These are phyloP conservation scores for Periconia digitata DNA, from an alignment of 2,329 filamentous ascomycete species.

Conservation along the genomic window DNA sequence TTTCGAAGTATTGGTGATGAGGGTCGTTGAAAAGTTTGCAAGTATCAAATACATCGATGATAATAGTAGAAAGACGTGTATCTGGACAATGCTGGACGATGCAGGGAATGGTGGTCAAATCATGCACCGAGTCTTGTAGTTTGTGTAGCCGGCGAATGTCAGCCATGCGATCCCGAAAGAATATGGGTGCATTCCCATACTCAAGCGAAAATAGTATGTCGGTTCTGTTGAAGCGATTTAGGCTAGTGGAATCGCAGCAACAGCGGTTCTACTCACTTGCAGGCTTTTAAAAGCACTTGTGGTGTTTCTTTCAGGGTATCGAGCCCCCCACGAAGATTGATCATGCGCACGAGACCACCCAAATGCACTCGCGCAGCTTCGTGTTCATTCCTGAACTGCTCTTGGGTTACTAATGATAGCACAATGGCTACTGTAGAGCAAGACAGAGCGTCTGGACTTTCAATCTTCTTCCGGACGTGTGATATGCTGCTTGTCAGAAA, in stretches of 20 bases:
- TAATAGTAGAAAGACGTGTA: neutral
- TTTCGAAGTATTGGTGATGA: neutral
- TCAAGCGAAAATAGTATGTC: slow-evolving; percentile 3
- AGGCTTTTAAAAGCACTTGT: slow-evolving; percentile 1
- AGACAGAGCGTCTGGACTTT: slow-evolving; percentile 5
- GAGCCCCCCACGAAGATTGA: slow-evolving; percentile 3
- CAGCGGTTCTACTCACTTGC: slow-evolving; percentile 2
- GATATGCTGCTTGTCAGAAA: slow-evolving; percentile 1
- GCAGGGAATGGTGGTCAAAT: neutral
- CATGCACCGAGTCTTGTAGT: neutral
- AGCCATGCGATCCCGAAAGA: neutral
- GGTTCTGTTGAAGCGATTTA: neutral
- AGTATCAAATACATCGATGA: neutral
- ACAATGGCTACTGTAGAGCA: slow-evolving; percentile 4
- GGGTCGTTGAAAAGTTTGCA: neutral
- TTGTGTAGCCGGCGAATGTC: neutral
- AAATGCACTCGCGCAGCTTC: neutral
- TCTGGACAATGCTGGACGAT: too few species aligned
- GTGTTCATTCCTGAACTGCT: slow-evolving; percentile 3
- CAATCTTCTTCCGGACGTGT: slow-evolving; percentile 1
- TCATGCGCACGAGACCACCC: slow-evolving; percentile 1
- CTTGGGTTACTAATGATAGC: slow-evolving; percentile 1
- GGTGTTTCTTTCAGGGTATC: neutral
- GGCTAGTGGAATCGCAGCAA: neutral
- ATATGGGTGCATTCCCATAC: neutral